phyloP scores from a whole-genome alignment of 2,329 filamentous ascomycete genomes.

The Penicillium sp. region DNA sequence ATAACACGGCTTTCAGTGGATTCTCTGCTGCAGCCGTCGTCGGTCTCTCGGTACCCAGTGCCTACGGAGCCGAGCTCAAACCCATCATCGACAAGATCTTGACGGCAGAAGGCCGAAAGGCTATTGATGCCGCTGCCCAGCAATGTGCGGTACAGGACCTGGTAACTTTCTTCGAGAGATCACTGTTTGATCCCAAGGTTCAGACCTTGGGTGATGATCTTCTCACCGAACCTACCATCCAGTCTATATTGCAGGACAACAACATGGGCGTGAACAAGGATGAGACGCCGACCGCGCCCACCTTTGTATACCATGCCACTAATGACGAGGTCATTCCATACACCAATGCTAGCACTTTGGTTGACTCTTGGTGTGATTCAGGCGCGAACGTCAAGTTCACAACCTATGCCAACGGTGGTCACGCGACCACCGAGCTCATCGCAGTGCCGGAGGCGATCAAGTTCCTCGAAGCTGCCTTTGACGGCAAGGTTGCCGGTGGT shows the following conservation, averaged over 20 bases:
- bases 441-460: slow-evolving; percentile 19
- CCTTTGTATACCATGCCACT: slow-evolving; percentile 29
- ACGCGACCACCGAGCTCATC: slow-evolving; percentile 27
- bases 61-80: slow-evolving; percentile 25
- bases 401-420: slow-evolving; percentile 25
- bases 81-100: slow-evolving; percentile 23
- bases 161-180: slow-evolving; percentile 18
- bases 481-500: slow-evolving; percentile 19
- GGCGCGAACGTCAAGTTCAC: slow-evolving; percentile 28
- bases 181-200: slow-evolving; percentile 22
- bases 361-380: slow-evolving; percentile 24
- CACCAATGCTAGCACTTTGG: slow-evolving; percentile 17
- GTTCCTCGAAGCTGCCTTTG: slow-evolving; percentile 28
- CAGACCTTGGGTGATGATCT: slow-evolving; percentile 22
- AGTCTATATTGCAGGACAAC: slow-evolving; percentile 16
- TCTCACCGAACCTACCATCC: slow-evolving; percentile 15
- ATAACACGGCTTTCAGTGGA: slow-evolving; percentile 26
- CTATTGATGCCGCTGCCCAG: slow-evolving; percentile 15
- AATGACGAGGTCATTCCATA: slow-evolving; percentile 31
- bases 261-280: slow-evolving; percentile 20
- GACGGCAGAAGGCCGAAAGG: slow-evolving; percentile 18
- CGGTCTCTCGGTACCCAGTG: slow-evolving; percentile 24
- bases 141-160: slow-evolving; percentile 23
- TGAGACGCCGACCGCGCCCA: slow-evolving; percentile 27
- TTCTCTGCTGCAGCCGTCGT: slow-evolving; percentile 27